Evolutionary conservation across 164 flowering plant genomes (phyloP), one percentile per base, ranked within the genome.

Genomic region (Litsea cubeba): DNA sequence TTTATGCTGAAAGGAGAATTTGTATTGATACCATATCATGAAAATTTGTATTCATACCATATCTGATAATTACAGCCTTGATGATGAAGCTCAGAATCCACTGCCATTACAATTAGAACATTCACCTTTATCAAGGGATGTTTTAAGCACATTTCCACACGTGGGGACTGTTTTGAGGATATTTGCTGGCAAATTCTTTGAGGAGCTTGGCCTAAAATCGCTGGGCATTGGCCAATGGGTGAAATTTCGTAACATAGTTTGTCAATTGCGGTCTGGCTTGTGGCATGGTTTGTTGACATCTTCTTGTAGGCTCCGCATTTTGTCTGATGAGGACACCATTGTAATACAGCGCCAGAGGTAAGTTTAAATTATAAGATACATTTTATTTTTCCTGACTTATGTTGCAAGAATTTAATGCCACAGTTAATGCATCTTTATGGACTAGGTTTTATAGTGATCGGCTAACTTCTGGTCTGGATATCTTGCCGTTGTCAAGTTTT

Each of bases 131-230:
- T 63, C 87, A 63, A 87, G 90, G 79, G 90, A 89, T 72, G 35
- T 83, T 50, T 74, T 90, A 58, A 75, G 90, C 72, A 81, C 75
- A 4, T 87, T 95, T 77, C 98, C 95, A 64, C 25, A 79, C 60
- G 85, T 88, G 81, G 98, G 97, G 76, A 89, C 90, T 72, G 80
- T 90, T 62, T 80, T 95, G 75, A 86, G 93, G 80, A 82, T 95
- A 62, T 28, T 70, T 12, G 72, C 81, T 78, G 83, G 81, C 58
- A 75, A 79, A 75, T 75, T 82, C 54, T 79, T 72, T 63, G 77
- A 76, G 71, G 83, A 86, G 69, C 75, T 83, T 65, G 77, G 79
- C 62, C 80, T 84, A 25, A 83, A 76, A 46, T 70, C 82, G 63
- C 77, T 85, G 22, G 78, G 66, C 25, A 15, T 72, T 73, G 89